These are phyloP conservation scores for Reticulomyxa filosa DNA, from an alignment of 78 protist species.

Conservation along the genomic window DNA sequence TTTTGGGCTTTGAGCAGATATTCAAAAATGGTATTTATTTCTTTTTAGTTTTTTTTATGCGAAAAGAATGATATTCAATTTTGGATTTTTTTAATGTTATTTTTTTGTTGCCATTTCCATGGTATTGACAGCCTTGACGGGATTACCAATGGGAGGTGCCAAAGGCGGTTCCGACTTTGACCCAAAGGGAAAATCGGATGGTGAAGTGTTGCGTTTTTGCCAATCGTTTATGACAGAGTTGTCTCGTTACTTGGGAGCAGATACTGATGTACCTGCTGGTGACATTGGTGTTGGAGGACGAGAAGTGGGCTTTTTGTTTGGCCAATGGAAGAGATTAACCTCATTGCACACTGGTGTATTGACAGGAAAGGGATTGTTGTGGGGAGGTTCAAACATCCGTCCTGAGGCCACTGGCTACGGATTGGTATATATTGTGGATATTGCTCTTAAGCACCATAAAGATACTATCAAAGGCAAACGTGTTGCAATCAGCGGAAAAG, in stretches of 20 bases:
- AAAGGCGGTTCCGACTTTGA: conserved; percentile 58
- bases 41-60: too few relatives aligned
- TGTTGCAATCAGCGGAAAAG: conserved; percentile 27
- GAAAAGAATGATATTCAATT: too few relatives aligned
- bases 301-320: conserved; percentile 46
- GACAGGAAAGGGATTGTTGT: conserved; percentile 40
- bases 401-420: conserved; percentile 65
- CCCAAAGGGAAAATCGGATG: conserved; percentile 37
- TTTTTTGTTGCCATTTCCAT: too few relatives aligned
- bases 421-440: conserved; percentile 23
- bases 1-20: conserved; percentile 54
- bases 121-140: conserved; percentile 47
- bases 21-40: too few relatives aligned
- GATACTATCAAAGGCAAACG: conserved; percentile 10
- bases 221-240: conserved; percentile 45
- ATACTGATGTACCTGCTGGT: conserved; percentile 53
- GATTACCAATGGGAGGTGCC: conserved; percentile 43
- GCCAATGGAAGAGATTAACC: conserved; percentile 21
- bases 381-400: conserved; percentile 44
- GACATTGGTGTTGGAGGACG: conserved; percentile 56
- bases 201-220: conserved; percentile 37
- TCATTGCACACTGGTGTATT: conserved; percentile 16
- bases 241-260: conserved; percentile 27
- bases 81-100: too few relatives aligned
- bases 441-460: conserved; percentile 13